These are phyloP conservation scores for Phyllosticta paracitricarpa DNA, from an alignment of 2,329 filamentous ascomycete species.

Conservation along the genomic window DNA sequence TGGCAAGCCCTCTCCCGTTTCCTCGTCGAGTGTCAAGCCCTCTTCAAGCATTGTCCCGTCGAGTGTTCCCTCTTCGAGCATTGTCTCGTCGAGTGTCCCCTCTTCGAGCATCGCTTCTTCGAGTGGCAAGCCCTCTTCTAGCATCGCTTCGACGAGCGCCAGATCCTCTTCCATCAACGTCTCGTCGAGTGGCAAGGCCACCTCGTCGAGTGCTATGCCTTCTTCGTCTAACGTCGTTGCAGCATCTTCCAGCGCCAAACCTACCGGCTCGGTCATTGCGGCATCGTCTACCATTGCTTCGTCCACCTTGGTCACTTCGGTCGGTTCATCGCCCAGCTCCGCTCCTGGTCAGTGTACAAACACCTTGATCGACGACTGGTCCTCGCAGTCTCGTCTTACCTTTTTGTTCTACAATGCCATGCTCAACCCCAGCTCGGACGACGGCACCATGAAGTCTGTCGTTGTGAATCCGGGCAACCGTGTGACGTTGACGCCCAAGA, in stretches of 20 bases:
- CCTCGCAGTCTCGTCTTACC: slow-evolving; percentile 50
- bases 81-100: neutral
- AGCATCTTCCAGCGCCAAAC: neutral
- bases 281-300: slow-evolving; percentile 1
- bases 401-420: slow-evolving; percentile 53
- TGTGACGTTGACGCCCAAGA: slow-evolving; percentile 42
- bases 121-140: neutral
- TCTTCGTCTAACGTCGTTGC: neutral
- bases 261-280: slow-evolving; percentile 4
- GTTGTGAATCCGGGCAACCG: slow-evolving; percentile 39
- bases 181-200: neutral
- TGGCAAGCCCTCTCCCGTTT: neutral
- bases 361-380: slow-evolving; percentile 50
- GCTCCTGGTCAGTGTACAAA: slow-evolving; percentile 28
- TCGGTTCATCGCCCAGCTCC: slow-evolving; percentile 9
- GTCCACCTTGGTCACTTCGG: neutral
- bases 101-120: neutral
- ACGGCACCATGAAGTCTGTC: slow-evolving; percentile 47
- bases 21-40: neutral
- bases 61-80: neutral
- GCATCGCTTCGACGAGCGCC: neutral
- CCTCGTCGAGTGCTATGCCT: neutral
- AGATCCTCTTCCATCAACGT: neutral
- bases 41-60: neutral
- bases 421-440: slow-evolving; percentile 46